Conservation (phyloP, 176 grass and related monocot genomes). For the Oryza meyeriana region DNA sequence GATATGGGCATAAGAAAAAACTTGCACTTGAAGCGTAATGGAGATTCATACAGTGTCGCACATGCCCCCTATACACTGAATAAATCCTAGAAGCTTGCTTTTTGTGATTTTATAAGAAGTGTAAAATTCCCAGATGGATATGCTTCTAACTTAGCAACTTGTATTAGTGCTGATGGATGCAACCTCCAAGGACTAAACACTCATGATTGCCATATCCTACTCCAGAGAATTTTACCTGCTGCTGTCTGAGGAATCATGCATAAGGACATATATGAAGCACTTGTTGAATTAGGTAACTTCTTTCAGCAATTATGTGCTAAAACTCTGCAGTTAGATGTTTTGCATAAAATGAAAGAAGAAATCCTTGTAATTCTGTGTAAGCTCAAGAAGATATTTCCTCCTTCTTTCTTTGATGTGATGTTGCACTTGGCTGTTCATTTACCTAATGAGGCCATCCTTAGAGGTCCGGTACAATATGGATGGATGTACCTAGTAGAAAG, state of each 20-base stretch:
- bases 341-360: too few relatives aligned
- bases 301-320: too few relatives aligned
- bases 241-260: neutral
- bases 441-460: too few relatives aligned
- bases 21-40: neutral
- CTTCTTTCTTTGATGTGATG: too few relatives aligned
- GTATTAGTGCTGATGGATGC: neutral
- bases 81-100: neutral
- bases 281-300: neutral
- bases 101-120: neutral
- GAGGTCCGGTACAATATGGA: too few relatives aligned
- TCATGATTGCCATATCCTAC: neutral
- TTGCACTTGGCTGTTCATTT: too few relatives aligned
- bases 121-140: neutral
- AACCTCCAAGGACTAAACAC: neutral
- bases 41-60: neutral
- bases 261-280: neutral
- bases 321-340: too few relatives aligned
- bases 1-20: slow-evolving; percentile 12
- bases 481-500: too few relatives aligned
- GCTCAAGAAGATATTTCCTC: too few relatives aligned
- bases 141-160: neutral
- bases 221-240: neutral
- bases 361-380: too few relatives aligned
- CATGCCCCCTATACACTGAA: neutral